Conservation (phyloP, 257 asterid species). For the Capsicum baccatum region DNA sequence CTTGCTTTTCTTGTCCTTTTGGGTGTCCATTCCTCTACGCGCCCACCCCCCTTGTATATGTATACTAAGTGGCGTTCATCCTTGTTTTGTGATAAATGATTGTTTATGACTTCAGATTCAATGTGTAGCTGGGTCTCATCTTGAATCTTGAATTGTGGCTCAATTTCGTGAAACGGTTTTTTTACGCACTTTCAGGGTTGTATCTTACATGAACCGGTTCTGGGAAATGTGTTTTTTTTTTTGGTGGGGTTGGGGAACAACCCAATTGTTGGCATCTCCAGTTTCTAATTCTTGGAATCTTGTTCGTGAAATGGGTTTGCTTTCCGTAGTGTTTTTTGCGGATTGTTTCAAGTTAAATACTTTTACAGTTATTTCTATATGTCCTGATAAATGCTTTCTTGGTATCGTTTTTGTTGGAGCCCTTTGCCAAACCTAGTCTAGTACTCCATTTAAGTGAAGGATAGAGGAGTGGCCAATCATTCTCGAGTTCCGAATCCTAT, state of each 20-base stretch:
- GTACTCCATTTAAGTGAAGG: neutral
- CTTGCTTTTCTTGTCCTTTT: neutral
- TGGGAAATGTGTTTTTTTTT: neutral
- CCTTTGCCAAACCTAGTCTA: neutral
- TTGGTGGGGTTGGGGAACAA: no score
- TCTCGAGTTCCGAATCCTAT: neutral
- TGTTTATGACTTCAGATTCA: neutral
- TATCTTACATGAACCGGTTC: neutral
- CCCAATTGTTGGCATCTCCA: neutral
- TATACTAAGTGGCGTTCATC: neutral
- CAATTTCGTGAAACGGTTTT: neutral
- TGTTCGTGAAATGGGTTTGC: neutral
- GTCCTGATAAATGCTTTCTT: neutral
- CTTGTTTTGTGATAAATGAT: neutral
- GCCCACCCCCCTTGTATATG: no score
- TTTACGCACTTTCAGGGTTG: neutral
- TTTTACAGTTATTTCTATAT: neutral
- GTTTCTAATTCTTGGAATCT: conserved; percentile 19
- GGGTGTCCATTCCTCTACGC: neutral
- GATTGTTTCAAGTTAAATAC: neutral
- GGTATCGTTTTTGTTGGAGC: neutral
- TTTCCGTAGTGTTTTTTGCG: neutral
- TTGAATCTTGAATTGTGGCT: neutral
- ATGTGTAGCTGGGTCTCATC: conserved; percentile 21
- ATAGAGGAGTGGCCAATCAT: neutral